A percentile compares a stretch with the other conserved stretches of the same genome.
Evolutionary conservation across 495 filamentous ascomycete species (phyloP).

Genomic region (Penicillium alfredii): DNA sequence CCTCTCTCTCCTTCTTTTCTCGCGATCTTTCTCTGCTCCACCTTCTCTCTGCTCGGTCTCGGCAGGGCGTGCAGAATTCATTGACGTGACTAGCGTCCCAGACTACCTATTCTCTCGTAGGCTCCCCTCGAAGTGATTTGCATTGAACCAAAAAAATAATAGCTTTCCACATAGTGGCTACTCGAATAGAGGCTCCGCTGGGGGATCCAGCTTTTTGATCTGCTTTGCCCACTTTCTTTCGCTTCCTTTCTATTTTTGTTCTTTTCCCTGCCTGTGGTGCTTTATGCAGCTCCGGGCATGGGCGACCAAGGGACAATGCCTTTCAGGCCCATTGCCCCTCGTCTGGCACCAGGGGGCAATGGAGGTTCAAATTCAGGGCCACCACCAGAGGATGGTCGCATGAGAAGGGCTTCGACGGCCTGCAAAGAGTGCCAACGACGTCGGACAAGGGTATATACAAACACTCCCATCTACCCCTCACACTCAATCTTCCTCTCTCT

Average conservation of each 20-base stretch:
- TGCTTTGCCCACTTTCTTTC: no score
- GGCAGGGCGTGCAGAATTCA: slow-evolving; percentile 2
- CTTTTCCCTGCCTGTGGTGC: slow-evolving; percentile 2
- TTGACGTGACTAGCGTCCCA: slow-evolving; percentile 1
- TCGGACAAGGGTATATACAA: slow-evolving; percentile 36
- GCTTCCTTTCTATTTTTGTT: neutral
- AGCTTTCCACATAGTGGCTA: slow-evolving; percentile 3
- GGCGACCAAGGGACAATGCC: slow-evolving; percentile 23
- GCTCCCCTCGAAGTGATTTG: slow-evolving; percentile 1
- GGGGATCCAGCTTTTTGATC: no score
- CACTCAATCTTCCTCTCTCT: slow-evolving; percentile 2
- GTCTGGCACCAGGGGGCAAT: no score
- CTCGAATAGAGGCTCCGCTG: neutral
- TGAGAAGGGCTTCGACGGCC: slow-evolving; percentile 37
- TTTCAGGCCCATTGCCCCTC: slow-evolving; percentile 34
- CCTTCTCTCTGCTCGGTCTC: neutral
- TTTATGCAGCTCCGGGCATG: no score
- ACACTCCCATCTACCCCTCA: slow-evolving; percentile 1
- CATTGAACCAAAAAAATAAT: slow-evolving; percentile 5
- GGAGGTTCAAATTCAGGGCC: slow-evolving; percentile 3
- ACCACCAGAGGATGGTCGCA: slow-evolving; percentile 28
- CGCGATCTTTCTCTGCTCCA: neutral
- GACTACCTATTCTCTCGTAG: slow-evolving; percentile 3
- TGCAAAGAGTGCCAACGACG: slow-evolving; percentile 39
- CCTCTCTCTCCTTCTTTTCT: slow-evolving; percentile 15